Conservation (phyloP, 2,329 filamentous ascomycete genomes). For the Phaeophleospora eucalypticola region DNA sequence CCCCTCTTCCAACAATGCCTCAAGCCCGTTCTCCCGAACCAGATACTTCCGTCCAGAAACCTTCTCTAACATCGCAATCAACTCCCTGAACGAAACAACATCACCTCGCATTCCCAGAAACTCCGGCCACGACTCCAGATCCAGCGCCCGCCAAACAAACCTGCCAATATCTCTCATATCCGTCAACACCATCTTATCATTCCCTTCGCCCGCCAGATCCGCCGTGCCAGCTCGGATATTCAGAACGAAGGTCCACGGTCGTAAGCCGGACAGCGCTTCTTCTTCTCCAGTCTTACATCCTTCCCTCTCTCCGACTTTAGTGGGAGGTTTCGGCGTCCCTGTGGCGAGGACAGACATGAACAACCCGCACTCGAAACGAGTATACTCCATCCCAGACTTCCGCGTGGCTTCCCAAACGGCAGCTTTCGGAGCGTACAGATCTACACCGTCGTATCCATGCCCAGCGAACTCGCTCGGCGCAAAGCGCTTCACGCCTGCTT, state of each 20-base stretch:
- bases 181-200: constrained; percentile 44
- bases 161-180: constrained; percentile 48
- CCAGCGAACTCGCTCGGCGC: constrained; percentile 55
- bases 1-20: constrained; percentile 18
- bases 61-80: constrained; percentile 25
- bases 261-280: constrained; percentile 32
- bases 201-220: constrained; percentile 48
- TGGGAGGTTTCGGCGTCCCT: constrained; percentile 25
- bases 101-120: constrained; percentile 35
- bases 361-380: constrained; percentile 27
- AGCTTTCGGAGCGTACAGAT: constrained; percentile 25
- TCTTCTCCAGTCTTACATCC: constrained; percentile 25
- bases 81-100: constrained; percentile 24
- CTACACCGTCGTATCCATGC: constrained; percentile 22
- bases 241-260: constrained; percentile 40
- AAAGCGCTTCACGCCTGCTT: constrained; percentile 57
- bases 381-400: constrained; percentile 24
- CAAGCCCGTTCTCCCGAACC: constrained; percentile 23
- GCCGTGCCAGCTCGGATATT: constrained; percentile 45
- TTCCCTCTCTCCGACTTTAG: constrained; percentile 20
- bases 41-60: constrained; percentile 28
- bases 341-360: constrained; percentile 30
- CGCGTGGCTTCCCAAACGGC: constrained; percentile 23
- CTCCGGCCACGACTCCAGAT: constrained; percentile 44
- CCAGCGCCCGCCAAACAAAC: constrained; percentile 43